Evolutionary conservation across 164 flowering plant genomes (phyloP), one percentile per base, ranked within the genome.

Genomic region (Sextonia rubra): DNA sequence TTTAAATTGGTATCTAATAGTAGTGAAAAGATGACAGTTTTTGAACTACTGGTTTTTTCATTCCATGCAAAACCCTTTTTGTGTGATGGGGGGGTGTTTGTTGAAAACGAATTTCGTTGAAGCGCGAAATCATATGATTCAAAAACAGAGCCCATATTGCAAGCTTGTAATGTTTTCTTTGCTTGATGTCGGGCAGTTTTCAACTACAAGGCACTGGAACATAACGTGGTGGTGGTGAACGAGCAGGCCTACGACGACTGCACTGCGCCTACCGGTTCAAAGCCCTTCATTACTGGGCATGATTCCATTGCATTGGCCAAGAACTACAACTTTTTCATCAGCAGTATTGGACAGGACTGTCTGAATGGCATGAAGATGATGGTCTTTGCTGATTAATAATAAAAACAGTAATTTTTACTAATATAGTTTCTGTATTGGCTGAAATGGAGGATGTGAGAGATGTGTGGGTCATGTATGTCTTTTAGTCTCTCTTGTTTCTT

Each of bases 211-310:
- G 22, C 68, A 27, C 4, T 32, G 37, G 17, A 12, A 64, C 68
- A 64, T 47, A 64, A 64, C 68, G 68, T 64, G 4, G 68, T 64
- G 68, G 68, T 30, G 68, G 68, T 64, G 37, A 30, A 64, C 2
- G 22, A 27, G n/a, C 9, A 27, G 3, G 14, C 11, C 22, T 64
- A 26, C 20, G 0, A 30, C 47, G 26, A 27, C 44, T 64, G 47
- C 47, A 26, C n/a, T 32, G 47, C 14, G 23, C 44, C 44, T 26
- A 0, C 44, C 0, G 68, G 68, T 2, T 64, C 68, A 12, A 29
- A 29, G 37, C 18, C 47, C 6, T 64, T 26, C 44, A 17, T 15
- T 17, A 52, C 58, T 15, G 58, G 58, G 58, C 12, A 17, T 2
- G 58, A 52, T 52, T 52, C 58, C 3, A 18, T 52, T 15, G 1